A percentile compares a stretch with the other conserved stretches of the same genome.
phyloP scores from a whole-genome alignment of 192 early-diverging fungal species.

The Gryganskiella cystojenkinii region DNA sequence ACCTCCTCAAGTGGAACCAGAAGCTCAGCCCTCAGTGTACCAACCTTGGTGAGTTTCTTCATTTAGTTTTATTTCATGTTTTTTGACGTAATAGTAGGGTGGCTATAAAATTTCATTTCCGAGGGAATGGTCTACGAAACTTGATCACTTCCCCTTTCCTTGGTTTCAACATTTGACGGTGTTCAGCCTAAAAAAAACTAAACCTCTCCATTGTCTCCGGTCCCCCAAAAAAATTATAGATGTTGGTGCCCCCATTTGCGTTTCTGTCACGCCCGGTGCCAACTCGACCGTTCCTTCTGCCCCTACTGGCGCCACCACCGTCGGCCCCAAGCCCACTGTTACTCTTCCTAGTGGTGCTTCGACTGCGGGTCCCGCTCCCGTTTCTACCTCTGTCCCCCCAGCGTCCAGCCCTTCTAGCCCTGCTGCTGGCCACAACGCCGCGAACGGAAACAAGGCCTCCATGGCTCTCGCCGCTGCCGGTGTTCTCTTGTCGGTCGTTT shows the following conservation, averaged over 20 bases:
- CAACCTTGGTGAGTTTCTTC: slow-evolving; percentile 5
- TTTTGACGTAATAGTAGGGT: no score
- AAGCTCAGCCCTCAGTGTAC: slow-evolving; percentile 17
- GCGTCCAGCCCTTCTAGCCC: neutral
- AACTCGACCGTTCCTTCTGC: neutral
- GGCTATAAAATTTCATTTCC: no score
- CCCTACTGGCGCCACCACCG: neutral
- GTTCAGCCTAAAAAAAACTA: no score
- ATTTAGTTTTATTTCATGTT: no score
- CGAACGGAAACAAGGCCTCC: slow-evolving; percentile 21
- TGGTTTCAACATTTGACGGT: no score
- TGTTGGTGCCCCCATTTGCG: slow-evolving; percentile 28
- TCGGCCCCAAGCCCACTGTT: neutral
- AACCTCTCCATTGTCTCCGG: no score
- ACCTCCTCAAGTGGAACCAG: slow-evolving; percentile 35
- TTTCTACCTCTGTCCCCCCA: neutral
- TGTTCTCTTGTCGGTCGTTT: slow-evolving; percentile 35
- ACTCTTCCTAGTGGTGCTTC: neutral
- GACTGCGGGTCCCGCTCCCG: neutral
- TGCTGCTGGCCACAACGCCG: slow-evolving; percentile 4
- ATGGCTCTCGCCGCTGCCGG: slow-evolving; percentile 25
- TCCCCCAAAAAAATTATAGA: no score
- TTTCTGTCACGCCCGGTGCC: slow-evolving; percentile 24
- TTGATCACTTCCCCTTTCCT: no score
- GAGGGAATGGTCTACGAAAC: no score